Base-by-base conservation (phyloP, 2,329 filamentous ascomycete genomes). In the Fusarium hainanense region DNA sequence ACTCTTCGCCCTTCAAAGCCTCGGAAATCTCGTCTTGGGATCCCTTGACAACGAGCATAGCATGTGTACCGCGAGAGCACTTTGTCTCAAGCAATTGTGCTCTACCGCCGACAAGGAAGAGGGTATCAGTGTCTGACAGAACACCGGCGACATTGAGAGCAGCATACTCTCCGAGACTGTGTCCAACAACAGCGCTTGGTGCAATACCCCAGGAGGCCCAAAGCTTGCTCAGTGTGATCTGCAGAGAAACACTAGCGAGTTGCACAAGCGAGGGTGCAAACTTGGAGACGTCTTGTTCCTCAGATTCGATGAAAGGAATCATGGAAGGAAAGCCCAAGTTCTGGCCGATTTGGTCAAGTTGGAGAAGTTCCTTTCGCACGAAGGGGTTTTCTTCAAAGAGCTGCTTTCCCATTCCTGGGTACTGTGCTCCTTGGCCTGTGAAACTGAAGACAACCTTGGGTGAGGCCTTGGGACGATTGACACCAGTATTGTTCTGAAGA, bases 71-170 rank as follows among this genome's bases (percentile, higher is more conserved):
- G 0, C 63, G 50, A 4, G 81, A 83, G 77, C 89, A 92, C 60
- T 83, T 81, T 28, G 84, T 77, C 66, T 87, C 82, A 10, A 90
- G 80, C 16, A 90, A 76, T 66, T 82, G 76, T 2, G 89, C 89
- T 60, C 90, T 83, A 21, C 79, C 74, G 10, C 90, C 90, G 7
- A 91, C 88, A 0, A 92, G 81, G 46, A 86, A 87, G 12, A 93
- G 80, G 66, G 87, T 85, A 70, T 91, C 89, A 34, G 82, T 82
- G 18, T 84, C 85, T 1, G 87, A 89, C 18, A 91, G 79, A n/a
- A 91, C 87, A 25, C 88, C 89, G 46, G 89, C 87, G 13, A 87
- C 83, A 57, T 87, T 81, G 0, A 91, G 82, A 25, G 89, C 89
- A 1, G 71, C 71, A 21, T 72, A 72, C 4, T 74, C 69, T 1